Base-by-base conservation (phyloP, 257 asterid species). In the Forsythia suspensa region DNA sequence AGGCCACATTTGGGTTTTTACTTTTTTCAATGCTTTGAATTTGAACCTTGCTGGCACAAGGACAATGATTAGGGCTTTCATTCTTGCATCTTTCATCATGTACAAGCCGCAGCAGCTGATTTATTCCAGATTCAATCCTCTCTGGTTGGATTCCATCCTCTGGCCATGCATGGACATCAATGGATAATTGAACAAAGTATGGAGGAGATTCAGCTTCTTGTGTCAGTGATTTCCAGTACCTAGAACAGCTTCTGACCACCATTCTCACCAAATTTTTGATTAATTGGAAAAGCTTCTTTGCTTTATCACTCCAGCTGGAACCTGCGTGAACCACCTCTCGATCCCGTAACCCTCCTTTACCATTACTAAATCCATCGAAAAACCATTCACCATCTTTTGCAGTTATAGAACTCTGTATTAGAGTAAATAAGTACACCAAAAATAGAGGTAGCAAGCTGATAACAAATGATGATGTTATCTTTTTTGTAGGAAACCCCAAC, bases 131-230 rank as follows among this genome's bases (percentile, higher is more conserved):
- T 82, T 94, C 98, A 40, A 96, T 91, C 85, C 97, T 94, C 84
- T 96, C 99, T 3, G 99, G 99, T 78, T 96, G 99, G 82, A 96
- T 92, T 84, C 99, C 99, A 85, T 94, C 97, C 81, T 94, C 97
- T 71, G 99, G 99, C 98, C 99, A 96, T 63, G 57, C 46, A 72
- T 90, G 88, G 73, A 94, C 99, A 80, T 91, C 97, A 91, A 96
- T 86, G 63, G 99, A 96, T 88, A 96, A 82, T 79, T 96, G 99
- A 73, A 96, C 94, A 85, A 96, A 94, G 88, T 96, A 92, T 10
- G 99, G 99, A 76, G 99, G 99, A 66, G 98, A 91, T 85, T 96
- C 99, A 41, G 97, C 99, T 89, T 92, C 99, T 87, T 91, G 99
- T 8, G 97, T 96, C 83, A 96, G 86, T 63, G 98, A 94, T 86